Base-by-base conservation (phyloP, 176 grass and related monocot genomes). In the Urochloa ruziziensis region DNA sequence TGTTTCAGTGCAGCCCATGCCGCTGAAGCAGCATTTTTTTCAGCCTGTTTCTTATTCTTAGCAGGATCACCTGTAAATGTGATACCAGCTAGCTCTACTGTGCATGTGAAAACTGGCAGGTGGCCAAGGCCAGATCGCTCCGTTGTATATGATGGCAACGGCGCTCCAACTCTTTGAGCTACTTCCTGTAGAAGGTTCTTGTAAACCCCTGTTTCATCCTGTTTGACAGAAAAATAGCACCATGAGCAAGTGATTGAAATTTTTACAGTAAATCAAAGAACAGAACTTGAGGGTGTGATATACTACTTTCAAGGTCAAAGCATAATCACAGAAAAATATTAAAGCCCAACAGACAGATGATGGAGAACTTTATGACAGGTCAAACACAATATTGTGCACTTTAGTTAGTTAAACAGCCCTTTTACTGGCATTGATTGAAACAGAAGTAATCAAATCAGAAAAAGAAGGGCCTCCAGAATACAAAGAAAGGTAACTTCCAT, bases 181-280 rank as follows among this genome's bases (percentile, higher is more conserved):
- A 99, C 91, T 85, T 99, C 93, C 77, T 99, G 97, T 37, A 99
- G 86, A 39, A 96, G 90, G 65, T 99, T 96, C 79, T 99, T 99
- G 67, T 99, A 99, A 73, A 99, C 97, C 28, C 97, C 97, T 54
- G 97, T 99, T 88, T 99, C 93, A 83, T 96, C 97, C 97, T 99
- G 89, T 78, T 80, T 51, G 69, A 73, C 10, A 75, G 7, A 73
- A 84, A 80, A 13, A 57, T 47, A 78, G 12, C 67, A 80, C 5
- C 35, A 27, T 77, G 81, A 83, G 48, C 73, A 73, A 70, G 16
- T 53, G 9, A 40, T 8, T 77, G 19, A 44, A 40, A 39, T 67
- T 47, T 28, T 34, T 6, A 74, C 10, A 23, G 71, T 28, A 79
- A 30, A 72, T 30, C 28, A 67, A 77, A 34, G 10, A 77, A 81